Conservation (phyloP, 345 rosid species). For the Adansonia digitata region DNA sequence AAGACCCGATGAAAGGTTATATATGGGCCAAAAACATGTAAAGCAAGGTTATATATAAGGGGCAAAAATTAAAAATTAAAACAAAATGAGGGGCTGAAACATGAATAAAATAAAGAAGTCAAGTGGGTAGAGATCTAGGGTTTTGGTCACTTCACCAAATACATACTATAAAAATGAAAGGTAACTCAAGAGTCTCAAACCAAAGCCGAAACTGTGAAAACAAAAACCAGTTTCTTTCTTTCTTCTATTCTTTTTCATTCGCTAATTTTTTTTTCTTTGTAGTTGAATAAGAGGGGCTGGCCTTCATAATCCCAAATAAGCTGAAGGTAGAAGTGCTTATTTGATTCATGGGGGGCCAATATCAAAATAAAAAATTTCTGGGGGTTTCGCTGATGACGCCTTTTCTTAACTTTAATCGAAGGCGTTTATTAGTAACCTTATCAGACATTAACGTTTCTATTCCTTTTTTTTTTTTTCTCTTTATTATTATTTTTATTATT, state of each 20-base stretch:
- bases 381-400: constrained; percentile 7
- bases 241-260: background rate
- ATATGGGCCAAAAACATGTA: too few species aligned
- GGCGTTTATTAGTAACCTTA: constrained; percentile 2
- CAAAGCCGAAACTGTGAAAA: background rate
- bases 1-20: too few species aligned
- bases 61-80: too few species aligned
- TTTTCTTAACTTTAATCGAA: background rate
- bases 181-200: too few species aligned
- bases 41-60: too few species aligned
- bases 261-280: background rate
- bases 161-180: too few species aligned
- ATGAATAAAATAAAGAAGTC: too few species aligned
- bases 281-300: background rate
- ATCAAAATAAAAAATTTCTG: constrained; percentile 5
- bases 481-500: too few species aligned
- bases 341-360: constrained; percentile 13
- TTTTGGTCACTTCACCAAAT: too few species aligned
- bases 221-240: background rate
- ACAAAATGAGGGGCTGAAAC: too few species aligned
- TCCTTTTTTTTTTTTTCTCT: background rate
- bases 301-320: constrained; percentile 15
- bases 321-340: background rate
- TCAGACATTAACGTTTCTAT: background rate
- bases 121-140: too few species aligned